Evolutionary conservation across 106 monocot species (phyloP).

Genomic region (Dendrobium huoshanense): DNA sequence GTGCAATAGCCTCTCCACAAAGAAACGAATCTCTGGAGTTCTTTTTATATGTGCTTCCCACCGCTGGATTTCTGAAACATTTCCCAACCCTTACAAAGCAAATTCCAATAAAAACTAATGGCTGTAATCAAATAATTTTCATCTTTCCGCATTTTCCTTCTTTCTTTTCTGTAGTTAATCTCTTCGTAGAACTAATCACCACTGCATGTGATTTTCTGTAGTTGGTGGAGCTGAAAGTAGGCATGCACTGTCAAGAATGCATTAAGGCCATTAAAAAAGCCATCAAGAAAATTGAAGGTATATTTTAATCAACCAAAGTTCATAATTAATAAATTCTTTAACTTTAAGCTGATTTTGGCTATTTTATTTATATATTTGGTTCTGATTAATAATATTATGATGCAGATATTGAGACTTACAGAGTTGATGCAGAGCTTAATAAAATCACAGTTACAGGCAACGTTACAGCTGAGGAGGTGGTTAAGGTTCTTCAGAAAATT

Average conservation of each 20-base stretch:
- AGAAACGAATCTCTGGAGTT: neutral
- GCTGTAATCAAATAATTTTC: neutral
- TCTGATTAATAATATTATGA: neutral
- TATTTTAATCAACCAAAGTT: neutral
- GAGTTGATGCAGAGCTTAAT: conserved; percentile 47
- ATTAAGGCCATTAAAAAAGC: conserved; percentile 84
- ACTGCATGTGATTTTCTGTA: conserved; percentile 7
- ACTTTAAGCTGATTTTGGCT: neutral
- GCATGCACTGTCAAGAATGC: conserved; percentile 78
- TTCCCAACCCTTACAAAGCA: neutral
- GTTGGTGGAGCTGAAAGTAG: conserved; percentile 89
- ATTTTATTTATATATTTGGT: neutral
- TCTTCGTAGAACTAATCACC: neutral
- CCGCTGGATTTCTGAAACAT: neutral
- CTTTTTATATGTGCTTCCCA: neutral
- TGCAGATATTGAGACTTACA: conserved; percentile 76
- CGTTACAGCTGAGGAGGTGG: conserved; percentile 64
- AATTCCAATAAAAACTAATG: neutral
- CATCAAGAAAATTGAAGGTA: conserved; percentile 90
- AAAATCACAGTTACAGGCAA: conserved; percentile 83
- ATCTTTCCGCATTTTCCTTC: neutral
- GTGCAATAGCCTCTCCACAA: neutral
- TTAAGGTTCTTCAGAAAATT: conserved; percentile 64
- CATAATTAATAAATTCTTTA: neutral
- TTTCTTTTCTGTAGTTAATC: too few species aligned